These are phyloP conservation scores for Mycena vitilis DNA, from an alignment of 768 basidiomycete species.

Conservation along the genomic window DNA sequence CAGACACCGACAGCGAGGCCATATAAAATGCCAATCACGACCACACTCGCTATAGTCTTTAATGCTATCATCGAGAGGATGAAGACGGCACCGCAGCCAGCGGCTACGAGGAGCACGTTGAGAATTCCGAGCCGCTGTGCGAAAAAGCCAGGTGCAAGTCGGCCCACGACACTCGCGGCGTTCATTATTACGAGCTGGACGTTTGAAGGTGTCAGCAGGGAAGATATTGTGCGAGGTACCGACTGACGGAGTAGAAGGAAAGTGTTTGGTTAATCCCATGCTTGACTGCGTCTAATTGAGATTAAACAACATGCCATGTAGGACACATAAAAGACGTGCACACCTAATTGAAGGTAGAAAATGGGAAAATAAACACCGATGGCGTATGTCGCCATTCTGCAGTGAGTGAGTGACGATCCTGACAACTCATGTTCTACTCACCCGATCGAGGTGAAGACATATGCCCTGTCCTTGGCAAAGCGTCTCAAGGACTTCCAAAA, in stretches of 20 bases:
- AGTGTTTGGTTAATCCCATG: constrained; percentile 45
- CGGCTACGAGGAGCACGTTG: constrained; percentile 41
- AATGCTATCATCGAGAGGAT: constrained; percentile 51
- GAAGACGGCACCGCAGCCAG: constrained; percentile 38
- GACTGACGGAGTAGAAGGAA: constrained; percentile 52
- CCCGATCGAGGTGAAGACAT: constrained; percentile 39
- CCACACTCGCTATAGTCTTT: constrained; percentile 36
- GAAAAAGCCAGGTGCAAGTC: constrained; percentile 50
- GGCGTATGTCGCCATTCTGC: constrained; percentile 35
- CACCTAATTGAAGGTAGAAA: constrained; percentile 52
- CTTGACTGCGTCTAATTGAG: constrained; percentile 35
- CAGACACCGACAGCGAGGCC: constrained; percentile 51
- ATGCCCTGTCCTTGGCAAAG: constrained; percentile 39
- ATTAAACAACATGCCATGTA: no score
- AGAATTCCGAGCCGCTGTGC: constrained; percentile 44
- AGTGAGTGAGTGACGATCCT: background rate
- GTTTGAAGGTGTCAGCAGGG: no score
- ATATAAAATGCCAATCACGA: constrained; percentile 44
- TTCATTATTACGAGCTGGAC: constrained; percentile 53
- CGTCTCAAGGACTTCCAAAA: constrained; percentile 23
- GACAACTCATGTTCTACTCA: background rate
- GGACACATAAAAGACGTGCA: no score
- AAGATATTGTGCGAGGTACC: background rate
- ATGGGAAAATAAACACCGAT: constrained; percentile 45
- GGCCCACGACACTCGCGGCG: constrained; percentile 50